Conservation (phyloP, 2,329 filamentous ascomycete species). For the Lachnum nothofagi region DNA sequence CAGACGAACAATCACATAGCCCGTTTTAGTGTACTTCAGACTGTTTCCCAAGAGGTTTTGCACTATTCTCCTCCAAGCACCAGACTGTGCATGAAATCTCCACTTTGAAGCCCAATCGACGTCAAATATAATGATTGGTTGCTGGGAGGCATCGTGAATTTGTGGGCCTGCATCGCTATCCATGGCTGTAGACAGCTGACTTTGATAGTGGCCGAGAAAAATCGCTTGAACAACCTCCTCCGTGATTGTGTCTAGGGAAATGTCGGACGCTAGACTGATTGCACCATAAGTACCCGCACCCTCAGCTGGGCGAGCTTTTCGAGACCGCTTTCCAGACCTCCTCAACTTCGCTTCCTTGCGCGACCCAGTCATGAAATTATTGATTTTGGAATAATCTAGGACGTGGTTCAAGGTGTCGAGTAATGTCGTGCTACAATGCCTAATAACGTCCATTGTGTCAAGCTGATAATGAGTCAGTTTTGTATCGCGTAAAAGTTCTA, state of each 20-base stretch:
- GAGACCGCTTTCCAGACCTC: not conserved
- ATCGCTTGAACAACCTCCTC: not conserved
- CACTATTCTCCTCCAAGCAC: conserved; percentile 37
- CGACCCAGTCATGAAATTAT: conserved; percentile 30
- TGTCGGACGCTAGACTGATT: not conserved
- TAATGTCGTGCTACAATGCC: conserved; percentile 47
- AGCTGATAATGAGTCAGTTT: conserved; percentile 41
- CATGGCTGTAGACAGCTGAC: not conserved
- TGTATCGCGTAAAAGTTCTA: conserved; percentile 48
- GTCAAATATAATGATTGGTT: not conserved
- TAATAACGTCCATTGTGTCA: conserved; percentile 43
- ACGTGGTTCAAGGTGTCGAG: conserved; percentile 32
- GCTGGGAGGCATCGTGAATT: not conserved
- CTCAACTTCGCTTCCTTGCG: not conserved
- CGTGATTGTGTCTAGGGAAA: not conserved
- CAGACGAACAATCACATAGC: conserved; percentile 43
- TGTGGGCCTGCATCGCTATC: not conserved
- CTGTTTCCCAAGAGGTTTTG: conserved; percentile 60
- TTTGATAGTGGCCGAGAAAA: not conserved
- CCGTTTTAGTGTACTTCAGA: conserved; percentile 52
- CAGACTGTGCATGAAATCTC: conserved; percentile 14
- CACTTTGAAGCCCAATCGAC: conserved; percentile 27
- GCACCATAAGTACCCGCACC: not conserved
- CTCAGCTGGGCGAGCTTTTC: not conserved
- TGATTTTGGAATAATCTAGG: conserved; percentile 51